A percentile compares a stretch with the other conserved stretches of the same genome.
Conservation (phyloP, 2,329 filamentous ascomycete genomes). For the Thelonectria olida region DNA sequence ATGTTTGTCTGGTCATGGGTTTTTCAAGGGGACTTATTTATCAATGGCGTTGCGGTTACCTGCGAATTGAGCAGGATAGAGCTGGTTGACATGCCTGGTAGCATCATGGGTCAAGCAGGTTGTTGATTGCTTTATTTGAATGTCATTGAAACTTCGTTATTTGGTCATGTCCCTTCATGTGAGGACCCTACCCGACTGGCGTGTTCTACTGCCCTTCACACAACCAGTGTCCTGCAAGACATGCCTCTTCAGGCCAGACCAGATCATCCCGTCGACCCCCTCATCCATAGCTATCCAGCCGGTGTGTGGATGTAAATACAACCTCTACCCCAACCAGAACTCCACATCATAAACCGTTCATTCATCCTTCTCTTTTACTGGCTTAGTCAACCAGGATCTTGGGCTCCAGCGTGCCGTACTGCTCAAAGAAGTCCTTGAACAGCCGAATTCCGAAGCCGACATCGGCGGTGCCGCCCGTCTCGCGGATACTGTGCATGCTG, state of each 20-base stretch:
- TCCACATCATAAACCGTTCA: background rate
- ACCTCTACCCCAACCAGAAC: background rate
- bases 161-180: background rate
- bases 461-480: conserved; percentile 89
- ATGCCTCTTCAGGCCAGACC: conserved; percentile 2
- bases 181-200: background rate
- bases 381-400: conserved; percentile 83
- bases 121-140: conserved; percentile 2
- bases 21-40: no score
- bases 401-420: conserved; percentile 83
- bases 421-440: conserved; percentile 87
- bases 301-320: background rate
- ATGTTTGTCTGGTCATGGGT: background rate
- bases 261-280: no score
- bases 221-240: background rate
- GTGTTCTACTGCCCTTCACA: background rate
- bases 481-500: conserved; percentile 96
- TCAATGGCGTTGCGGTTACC: no score
- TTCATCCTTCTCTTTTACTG: no score
- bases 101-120: background rate
- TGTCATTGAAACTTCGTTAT: conserved; percentile 13
- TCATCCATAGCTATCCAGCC: no score
- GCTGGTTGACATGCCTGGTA: background rate
- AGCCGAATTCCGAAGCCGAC: conserved; percentile 86
- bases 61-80: no score